These are phyloP conservation scores for Leccinum incarnatum DNA, from an alignment of 768 basidiomycete species.

Conservation along the genomic window DNA sequence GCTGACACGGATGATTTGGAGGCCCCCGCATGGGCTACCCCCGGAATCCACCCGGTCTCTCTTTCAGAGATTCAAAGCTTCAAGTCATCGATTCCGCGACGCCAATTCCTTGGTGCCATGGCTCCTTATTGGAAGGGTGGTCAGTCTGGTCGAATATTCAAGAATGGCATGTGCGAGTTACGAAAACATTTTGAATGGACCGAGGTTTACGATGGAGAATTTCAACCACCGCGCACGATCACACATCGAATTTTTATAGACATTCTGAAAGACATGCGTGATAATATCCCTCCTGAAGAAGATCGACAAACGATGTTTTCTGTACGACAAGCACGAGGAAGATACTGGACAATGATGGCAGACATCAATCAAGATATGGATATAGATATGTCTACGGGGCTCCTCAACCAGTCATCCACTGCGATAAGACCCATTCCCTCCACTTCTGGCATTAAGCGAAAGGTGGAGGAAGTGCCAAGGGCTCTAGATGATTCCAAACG, in stretches of 20 bases:
- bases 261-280: background rate
- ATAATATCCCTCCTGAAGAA: background rate
- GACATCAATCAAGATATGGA: background rate
- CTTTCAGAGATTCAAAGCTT: background rate
- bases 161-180: background rate
- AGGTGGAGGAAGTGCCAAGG: background rate
- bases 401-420: background rate
- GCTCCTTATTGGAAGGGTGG: background rate
- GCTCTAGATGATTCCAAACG: background rate
- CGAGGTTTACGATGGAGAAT: background rate
- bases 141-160: background rate
- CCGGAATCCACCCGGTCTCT: background rate
- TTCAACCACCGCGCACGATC: background rate
- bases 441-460: background rate
- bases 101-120: background rate
- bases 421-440: background rate
- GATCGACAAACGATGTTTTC: background rate
- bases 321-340: background rate
- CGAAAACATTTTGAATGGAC: background rate
- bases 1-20: background rate
- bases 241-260: accelerated
- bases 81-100: background rate
- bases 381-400: background rate
- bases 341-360: background rate
- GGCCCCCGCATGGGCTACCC: background rate